Evolutionary conservation across 805 yeast species (phyloP), one percentile per base, ranked within the genome.

Genomic region (Schwanniomyces vanrijiae): DNA sequence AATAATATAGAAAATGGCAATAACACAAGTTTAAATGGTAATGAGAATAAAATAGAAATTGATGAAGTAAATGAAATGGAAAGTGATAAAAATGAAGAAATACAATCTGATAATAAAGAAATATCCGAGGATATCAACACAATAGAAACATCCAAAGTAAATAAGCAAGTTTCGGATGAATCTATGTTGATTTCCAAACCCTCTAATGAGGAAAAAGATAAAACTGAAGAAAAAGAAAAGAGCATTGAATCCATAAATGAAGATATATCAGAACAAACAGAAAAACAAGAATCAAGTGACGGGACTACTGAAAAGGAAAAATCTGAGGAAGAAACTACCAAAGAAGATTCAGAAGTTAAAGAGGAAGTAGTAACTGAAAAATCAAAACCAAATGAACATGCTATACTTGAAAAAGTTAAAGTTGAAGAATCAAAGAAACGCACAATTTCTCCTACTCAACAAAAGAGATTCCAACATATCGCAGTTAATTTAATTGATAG

Each of bases 401-500:
- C 25, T 20, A 45, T 24, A 11, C 40, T 31, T 5, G 52, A 43
- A 34, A 16, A 41, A 9, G 11, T 25, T 18, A 14, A 41, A 11
- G 22, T 2, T 2, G 39, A 19, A 20, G 39, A 21, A 13, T 5
- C n/a, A 5, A 19, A n/a, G 10, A 55, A 55, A 42, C 47, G 58
- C 5, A 49, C 55, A 9, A 46, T 29, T n/a, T 58, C 66, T 6
- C 63, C 59, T 11, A 45, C 57, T 5, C 60, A 68, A 39, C 73
- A 72, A 46, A 82, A 83, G 57, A 71, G 82, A 52, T 83, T 87
- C 63, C 86, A 81, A 52, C 69, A 76, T 19, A 69, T 84, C 16
- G 84, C 89, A 0, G 68, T 76, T 6, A 86, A 84, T 39, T 68
- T 88, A 26, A 65, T 88, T 41, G 73, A 80, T 14, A 83, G 84